These are phyloP conservation scores for Lentinula edodes DNA, from an alignment of 768 basidiomycete genomes.

Conservation along the genomic window DNA sequence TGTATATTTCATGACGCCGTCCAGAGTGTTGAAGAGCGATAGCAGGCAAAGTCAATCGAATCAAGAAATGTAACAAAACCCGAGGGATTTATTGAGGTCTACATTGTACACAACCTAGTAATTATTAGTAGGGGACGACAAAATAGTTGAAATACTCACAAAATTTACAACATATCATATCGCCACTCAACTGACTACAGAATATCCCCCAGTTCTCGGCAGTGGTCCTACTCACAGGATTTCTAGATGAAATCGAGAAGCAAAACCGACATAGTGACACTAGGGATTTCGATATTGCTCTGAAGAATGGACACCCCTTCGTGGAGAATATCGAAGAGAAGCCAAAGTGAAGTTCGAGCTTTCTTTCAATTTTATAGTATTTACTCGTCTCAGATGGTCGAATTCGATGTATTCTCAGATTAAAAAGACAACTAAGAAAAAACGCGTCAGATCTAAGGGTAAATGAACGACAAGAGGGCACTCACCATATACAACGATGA, in stretches of 20 bases:
- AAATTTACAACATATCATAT: neutral
- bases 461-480: constrained; percentile 5
- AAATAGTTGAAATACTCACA: neutral
- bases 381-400: neutral
- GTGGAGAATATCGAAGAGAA: constrained; percentile 54
- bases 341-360: constrained; percentile 68
- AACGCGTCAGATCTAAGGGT: neutral
- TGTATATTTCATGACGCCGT: constrained; percentile 63
- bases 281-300: constrained; percentile 58
- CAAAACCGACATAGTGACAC: constrained; percentile 36
- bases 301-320: constrained; percentile 78
- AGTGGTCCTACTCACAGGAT: constrained; percentile 13
- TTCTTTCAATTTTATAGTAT: neutral
- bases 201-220: constrained; percentile 10
- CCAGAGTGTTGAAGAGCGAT: constrained; percentile 96
- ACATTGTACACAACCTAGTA: neutral
- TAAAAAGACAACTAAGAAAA: constrained; percentile 28
- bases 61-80: no score
- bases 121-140: neutral
- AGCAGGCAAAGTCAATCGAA: neutral
- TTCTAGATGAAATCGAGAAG: constrained; percentile 19
- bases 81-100: neutral
- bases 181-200: neutral
- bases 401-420: neutral
- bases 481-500: constrained; percentile 18